Conservation (phyloP, 179 eudicot genomes). For the Beta corolliflora region DNA sequence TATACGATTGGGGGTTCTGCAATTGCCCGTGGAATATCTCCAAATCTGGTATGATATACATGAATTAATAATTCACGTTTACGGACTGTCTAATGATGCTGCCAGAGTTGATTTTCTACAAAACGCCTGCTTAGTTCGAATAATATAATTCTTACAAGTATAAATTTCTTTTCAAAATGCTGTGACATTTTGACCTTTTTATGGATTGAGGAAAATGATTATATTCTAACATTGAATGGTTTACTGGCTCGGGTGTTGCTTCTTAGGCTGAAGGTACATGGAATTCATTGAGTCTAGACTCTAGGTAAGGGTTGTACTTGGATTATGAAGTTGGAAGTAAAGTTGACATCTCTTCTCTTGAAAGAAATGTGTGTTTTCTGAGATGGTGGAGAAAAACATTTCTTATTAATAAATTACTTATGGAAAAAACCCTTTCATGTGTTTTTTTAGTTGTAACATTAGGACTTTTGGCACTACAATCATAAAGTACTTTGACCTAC, state of each 20-base stretch:
- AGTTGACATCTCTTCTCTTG: neutral
- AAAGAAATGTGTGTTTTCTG: too few species aligned
- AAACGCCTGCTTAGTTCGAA: neutral
- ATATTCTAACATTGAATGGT: neutral
- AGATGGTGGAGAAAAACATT: neutral
- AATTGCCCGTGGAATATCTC: constrained; percentile 99
- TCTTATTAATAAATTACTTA: neutral
- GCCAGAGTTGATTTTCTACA: neutral
- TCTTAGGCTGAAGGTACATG: neutral
- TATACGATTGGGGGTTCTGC: constrained; percentile 95
- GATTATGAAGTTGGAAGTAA: neutral
- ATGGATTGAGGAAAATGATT: neutral
- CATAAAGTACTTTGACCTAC: too few species aligned
- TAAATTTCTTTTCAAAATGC: too few species aligned
- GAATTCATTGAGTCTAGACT: neutral
- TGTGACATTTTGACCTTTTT: neutral
- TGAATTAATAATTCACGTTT: neutral
- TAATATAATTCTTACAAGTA: too few species aligned
- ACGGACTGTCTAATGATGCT: neutral
- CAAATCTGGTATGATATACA: constrained; percentile 63
- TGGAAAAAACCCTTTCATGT: too few species aligned
- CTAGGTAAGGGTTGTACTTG: neutral
- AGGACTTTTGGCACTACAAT: too few species aligned
- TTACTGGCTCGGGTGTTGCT: neutral
- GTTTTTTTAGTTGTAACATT: too few species aligned